Evolutionary conservation across 2,329 filamentous ascomycete species (phyloP).

Genomic region (Nakataea oryzae): DNA sequence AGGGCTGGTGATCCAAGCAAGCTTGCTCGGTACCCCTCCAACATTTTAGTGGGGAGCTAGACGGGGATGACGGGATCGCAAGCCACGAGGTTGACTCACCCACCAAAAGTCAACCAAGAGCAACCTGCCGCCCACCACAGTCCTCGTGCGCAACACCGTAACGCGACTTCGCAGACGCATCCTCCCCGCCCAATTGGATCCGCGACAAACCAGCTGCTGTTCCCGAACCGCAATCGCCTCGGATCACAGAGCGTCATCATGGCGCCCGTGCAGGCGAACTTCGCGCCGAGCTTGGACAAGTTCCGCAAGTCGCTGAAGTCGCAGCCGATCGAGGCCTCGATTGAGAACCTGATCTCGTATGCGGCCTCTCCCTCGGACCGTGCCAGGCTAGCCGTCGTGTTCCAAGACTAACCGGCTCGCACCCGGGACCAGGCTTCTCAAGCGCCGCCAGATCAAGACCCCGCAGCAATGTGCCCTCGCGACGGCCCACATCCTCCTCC

Average conservation of each 20-base stretch:
- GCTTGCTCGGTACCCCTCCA: not conserved
- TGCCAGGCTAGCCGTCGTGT: not conserved
- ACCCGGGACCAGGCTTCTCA: conserved; percentile 57
- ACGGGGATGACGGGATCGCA: not conserved
- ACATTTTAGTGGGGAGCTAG: not conserved
- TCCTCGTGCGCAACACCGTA: not conserved
- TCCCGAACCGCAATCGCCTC: not conserved
- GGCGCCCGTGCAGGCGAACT: conserved; percentile 43
- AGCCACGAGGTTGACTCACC: not conserved
- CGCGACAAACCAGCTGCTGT: not conserved
- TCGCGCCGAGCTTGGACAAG: conserved; percentile 64
- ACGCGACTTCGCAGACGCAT: not conserved
- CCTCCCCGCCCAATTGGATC: not conserved
- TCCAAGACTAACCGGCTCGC: not conserved
- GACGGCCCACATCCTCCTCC: conserved; percentile 78
- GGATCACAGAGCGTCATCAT: conserved; percentile 27
- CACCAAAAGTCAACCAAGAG: not conserved
- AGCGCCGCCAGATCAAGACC: conserved; percentile 79
- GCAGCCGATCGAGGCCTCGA: conserved; percentile 66
- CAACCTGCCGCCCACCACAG: not conserved
- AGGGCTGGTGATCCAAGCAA: not conserved
- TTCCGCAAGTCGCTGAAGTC: conserved; percentile 73
- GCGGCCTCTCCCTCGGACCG: conserved; percentile 13
- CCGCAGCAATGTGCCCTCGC: conserved; percentile 84
- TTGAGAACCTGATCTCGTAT: conserved; percentile 77